phyloP scores from a whole-genome alignment of 495 filamentous ascomycete species.

The Talaromyces adpressus region DNA sequence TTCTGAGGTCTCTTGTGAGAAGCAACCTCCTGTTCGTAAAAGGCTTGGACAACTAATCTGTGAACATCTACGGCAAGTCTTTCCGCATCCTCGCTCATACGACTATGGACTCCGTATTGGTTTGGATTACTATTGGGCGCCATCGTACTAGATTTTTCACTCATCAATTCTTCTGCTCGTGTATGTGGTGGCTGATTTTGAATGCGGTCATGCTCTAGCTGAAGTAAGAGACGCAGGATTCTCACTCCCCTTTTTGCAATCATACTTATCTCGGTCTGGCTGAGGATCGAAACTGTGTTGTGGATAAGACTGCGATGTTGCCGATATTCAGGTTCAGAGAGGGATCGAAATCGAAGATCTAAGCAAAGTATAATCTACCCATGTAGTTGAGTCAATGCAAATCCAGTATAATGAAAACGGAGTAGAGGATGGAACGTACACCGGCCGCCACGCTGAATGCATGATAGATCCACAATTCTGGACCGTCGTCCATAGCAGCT shows the following conservation, averaged over 20 bases:
- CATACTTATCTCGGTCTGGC: constrained; percentile 22
- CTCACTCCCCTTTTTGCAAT: constrained; percentile 26
- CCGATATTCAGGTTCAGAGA: constrained; percentile 19
- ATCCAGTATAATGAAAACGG: background rate
- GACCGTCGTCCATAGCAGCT: constrained; percentile 22
- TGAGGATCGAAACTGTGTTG: constrained; percentile 24
- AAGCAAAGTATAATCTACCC: constrained; percentile 28
- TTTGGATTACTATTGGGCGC: background rate
- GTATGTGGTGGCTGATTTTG: background rate
- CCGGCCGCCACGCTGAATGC: constrained; percentile 23
- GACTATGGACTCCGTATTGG: background rate
- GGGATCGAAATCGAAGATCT: constrained; percentile 30
- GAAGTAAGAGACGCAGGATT: constrained; percentile 20
- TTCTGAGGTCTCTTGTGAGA: background rate
- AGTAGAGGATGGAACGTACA: constrained; percentile 10
- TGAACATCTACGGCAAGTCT: background rate
- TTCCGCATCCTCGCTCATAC: background rate
- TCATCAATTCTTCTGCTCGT: background rate
- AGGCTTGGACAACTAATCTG: constrained; percentile 2
- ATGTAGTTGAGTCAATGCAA: background rate
- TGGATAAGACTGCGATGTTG: constrained; percentile 26
- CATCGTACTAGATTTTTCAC: background rate
- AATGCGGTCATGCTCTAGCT: constrained; percentile 10
- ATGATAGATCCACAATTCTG: constrained; percentile 35
- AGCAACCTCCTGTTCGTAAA: constrained; percentile 1